Base-by-base conservation (phyloP, 2,329 filamentous ascomycete species). In the Neurospora sp. region DNA sequence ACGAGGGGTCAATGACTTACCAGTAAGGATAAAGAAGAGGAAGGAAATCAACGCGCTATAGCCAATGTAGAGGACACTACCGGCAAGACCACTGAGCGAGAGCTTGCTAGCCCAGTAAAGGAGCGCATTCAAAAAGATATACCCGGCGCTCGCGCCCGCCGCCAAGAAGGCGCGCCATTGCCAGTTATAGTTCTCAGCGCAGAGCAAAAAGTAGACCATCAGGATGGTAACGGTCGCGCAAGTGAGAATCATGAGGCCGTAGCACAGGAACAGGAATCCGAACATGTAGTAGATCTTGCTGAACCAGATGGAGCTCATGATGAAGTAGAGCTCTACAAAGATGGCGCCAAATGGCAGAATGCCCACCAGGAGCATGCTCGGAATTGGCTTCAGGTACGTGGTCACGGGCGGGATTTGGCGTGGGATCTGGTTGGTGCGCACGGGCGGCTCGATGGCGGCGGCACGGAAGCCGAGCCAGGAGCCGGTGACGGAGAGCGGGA, bases 211-310 rank as follows among this genome's bases (percentile, higher is more conserved):
- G 82, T 99, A 99, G 0, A 97, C 92, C 86, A 98, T 90, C 19
- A 99, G 84, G 8, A 98, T 90, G 0, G 96, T 98, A 52, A 96
- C 95, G 0, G 94, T 91, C 0, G 95, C 95, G 71, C 91, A 93
- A 1, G 96, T 98, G 76, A 97, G 91, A 75, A 98, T 93, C 93
- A 99, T 97, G 67, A 99, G 87, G 11, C 92, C 94, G 78, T 97
- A 99, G 85, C 94, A 97, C 70, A 99, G 87, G 85, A 99, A 99
- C 41, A 99, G 84, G 86, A 99, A 99, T 28, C 96, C 96, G 77
- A 99, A 99, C 96, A 99, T 99, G 86, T 99, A 99, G 85, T 99
- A 99, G 74, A 99, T 96, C 81, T 96, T 93, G 83, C 91, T 95
- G 81, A 96, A 97, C 96, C 96, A 99, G 78, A 99, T 95, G 36